phyloP scores from a whole-genome alignment of 2,329 filamentous ascomycete species.

The Penicillium expansum region DNA sequence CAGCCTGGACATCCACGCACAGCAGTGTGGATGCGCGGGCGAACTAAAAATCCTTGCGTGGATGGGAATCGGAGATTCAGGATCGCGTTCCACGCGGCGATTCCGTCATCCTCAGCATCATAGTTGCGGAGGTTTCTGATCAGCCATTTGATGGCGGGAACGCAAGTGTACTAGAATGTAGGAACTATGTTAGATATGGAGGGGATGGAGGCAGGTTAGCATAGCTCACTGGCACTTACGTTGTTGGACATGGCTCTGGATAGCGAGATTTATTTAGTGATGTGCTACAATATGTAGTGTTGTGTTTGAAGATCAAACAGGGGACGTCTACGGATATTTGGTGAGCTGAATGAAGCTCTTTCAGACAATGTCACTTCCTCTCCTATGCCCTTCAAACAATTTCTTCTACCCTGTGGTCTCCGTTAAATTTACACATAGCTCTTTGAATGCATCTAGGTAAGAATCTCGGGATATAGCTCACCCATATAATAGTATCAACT shows the following conservation, averaged over 20 bases:
- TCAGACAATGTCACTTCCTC: neutral
- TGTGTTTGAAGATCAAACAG: neutral
- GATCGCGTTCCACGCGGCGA: neutral
- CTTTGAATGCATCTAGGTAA: neutral
- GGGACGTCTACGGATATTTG: neutral
- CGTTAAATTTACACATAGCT: neutral
- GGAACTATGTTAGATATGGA: neutral
- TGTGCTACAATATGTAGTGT: neutral
- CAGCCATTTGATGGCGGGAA: neutral
- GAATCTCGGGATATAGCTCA: neutral
- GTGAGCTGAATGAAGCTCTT: neutral
- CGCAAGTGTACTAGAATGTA: neutral
- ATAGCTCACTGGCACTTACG: neutral
- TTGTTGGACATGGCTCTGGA: neutral
- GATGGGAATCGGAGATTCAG: neutral
- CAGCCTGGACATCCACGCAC: neutral
- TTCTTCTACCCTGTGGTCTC: neutral
- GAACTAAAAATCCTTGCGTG: neutral
- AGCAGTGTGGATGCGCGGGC: neutral
- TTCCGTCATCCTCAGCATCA: neutral
- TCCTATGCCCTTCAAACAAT: no score
- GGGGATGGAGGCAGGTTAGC: neutral
- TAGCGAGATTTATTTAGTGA: neutral
- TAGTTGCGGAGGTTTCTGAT: neutral
- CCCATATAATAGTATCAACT: neutral